A percentile compares a stretch with the other conserved stretches of the same genome.
Conservation (phyloP, 768 basidiomycete genomes). For the Leccinum boreale region DNA sequence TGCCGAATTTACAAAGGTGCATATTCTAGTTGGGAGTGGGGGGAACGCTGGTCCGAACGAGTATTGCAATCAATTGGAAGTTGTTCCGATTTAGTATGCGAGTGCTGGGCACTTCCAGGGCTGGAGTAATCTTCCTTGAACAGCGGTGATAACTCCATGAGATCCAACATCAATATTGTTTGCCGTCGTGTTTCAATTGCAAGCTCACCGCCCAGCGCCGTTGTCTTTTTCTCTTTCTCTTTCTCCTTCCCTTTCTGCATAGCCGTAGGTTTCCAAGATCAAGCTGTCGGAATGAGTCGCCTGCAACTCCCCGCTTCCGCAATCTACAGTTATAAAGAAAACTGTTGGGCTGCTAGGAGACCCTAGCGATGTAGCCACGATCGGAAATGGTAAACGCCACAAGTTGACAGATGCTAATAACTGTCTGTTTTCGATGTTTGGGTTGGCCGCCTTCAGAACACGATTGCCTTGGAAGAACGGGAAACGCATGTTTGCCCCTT, state of each 20-base stretch:
- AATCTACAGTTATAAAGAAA: not conserved
- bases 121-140: not conserved
- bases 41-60: not conserved
- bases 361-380: not conserved
- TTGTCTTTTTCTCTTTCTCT: not conserved
- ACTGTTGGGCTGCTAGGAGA: not conserved
- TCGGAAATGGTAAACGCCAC: constrained; percentile 6
- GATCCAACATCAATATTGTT: not conserved
- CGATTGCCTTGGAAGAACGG: not conserved
- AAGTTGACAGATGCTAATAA: not conserved
- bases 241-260: not conserved
- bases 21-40: not conserved
- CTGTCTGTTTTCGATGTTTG: not conserved
- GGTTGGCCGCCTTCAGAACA: not conserved
- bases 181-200: not conserved
- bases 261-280: not conserved
- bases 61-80: not conserved
- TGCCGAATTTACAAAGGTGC: not conserved
- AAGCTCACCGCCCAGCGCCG: not conserved
- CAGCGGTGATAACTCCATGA: not conserved
- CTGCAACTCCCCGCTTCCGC: not conserved
- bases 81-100: not conserved
- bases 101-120: not conserved
- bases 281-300: not conserved
- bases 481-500: not conserved